Conservation (phyloP, 176 grass and related monocot species). For the Ampelocalamus luodianensis region DNA sequence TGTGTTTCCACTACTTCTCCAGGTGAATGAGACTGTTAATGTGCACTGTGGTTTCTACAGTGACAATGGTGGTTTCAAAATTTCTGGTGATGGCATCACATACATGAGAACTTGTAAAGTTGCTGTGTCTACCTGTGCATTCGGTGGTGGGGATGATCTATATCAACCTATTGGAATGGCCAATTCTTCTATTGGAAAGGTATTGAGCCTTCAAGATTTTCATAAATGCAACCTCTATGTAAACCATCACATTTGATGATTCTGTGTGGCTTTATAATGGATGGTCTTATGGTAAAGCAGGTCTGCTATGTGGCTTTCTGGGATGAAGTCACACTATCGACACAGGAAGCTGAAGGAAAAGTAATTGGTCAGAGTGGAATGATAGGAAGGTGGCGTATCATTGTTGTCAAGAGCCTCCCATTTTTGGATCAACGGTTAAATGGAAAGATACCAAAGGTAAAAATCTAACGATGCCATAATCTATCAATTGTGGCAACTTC, state of each 20-base stretch:
- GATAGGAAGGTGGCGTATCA: conserved; percentile 82
- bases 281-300: conserved; percentile 52
- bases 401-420: conserved; percentile 75
- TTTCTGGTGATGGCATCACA: conserved; percentile 66
- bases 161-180: conserved; percentile 98
- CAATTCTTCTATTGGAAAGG: conserved; percentile 73
- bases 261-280: neutral
- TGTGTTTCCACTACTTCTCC: conserved; percentile 35
- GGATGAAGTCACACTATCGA: conserved; percentile 77
- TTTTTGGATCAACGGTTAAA: conserved; percentile 95
- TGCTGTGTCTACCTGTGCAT: conserved; percentile 88
- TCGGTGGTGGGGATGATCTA: conserved; percentile 93
- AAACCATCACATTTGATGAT: conserved; percentile 12
- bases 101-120: conserved; percentile 82
- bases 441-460: conserved; percentile 95
- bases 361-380: conserved; percentile 62
- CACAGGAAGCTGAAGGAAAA: conserved; percentile 83
- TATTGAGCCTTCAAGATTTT: conserved; percentile 40
- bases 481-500: conserved; percentile 18
- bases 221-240: neutral
- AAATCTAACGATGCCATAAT: conserved; percentile 4
- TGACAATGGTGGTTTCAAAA: conserved; percentile 90
- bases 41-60: conserved; percentile 86
- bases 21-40: conserved; percentile 58
- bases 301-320: conserved; percentile 94